Conservation (phyloP, 345 rosid genomes). For the Theobroma cacao region DNA sequence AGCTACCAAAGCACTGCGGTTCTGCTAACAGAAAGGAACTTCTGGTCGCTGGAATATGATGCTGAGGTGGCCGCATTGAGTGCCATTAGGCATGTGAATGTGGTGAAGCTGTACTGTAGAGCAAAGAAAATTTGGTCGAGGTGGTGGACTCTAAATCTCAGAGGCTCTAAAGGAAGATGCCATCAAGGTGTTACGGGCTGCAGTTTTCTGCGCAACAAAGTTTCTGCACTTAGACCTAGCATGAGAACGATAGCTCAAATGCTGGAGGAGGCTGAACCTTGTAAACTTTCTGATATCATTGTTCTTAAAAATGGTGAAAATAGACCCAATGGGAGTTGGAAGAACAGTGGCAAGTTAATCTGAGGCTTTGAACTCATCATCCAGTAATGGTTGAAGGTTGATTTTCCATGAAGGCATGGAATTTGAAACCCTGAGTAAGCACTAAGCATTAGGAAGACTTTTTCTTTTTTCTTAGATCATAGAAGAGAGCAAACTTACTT, state of each 20-base stretch:
- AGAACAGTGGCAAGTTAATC: background rate
- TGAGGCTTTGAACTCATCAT: background rate
- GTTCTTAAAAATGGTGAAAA: slow-evolving; percentile 17
- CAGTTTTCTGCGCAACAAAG: slow-evolving; percentile 57
- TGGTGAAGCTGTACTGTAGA: slow-evolving; percentile 76
- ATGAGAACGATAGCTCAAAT: slow-evolving; percentile 80
- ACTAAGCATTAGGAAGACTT: background rate
- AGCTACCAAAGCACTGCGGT: slow-evolving; percentile 44
- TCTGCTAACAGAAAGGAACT: slow-evolving; percentile 35
- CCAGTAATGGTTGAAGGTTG: background rate
- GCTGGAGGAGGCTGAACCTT: slow-evolving; percentile 65
- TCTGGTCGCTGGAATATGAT: slow-evolving; percentile 45
- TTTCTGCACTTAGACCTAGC: slow-evolving; percentile 56
- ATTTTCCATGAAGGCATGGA: background rate
- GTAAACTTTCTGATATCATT: slow-evolving; percentile 24
- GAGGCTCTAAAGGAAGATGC: slow-evolving; percentile 48
- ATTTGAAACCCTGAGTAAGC: background rate
- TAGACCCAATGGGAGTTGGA: background rate
- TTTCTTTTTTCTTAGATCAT: background rate
- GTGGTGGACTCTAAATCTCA: slow-evolving; percentile 49
- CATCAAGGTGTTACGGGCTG: slow-evolving; percentile 54
- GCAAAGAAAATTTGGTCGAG: slow-evolving; percentile 38
- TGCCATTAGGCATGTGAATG: slow-evolving; percentile 76
- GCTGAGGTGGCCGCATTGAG: slow-evolving; percentile 76
- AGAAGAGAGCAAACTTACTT: background rate